A percentile compares a stretch with the other conserved stretches of the same genome.
These are phyloP conservation scores for Posidonia australis DNA, from an alignment of 106 monocot genomes.

Conservation along the genomic window DNA sequence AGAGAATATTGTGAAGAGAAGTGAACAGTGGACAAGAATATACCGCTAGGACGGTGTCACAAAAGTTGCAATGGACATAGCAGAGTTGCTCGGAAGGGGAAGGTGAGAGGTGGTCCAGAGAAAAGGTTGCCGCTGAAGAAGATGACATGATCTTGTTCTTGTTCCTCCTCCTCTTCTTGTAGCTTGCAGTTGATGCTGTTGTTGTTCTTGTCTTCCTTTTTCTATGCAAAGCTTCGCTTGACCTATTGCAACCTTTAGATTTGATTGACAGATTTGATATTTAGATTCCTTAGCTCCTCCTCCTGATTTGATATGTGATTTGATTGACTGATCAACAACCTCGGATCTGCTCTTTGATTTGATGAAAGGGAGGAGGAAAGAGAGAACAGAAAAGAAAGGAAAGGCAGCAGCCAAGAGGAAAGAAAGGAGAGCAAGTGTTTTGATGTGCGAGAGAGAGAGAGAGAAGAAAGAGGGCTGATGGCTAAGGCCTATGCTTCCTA, in stretches of 20 bases:
- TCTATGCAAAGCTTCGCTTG: no score
- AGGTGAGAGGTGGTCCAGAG: conserved; percentile 65
- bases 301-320: conserved; percentile 7
- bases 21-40: neutral
- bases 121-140: conserved; percentile 59
- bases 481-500: conserved; percentile 1
- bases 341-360: conserved; percentile 8
- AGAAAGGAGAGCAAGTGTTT: neutral
- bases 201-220: no score
- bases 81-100: conserved; percentile 85
- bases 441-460: neutral
- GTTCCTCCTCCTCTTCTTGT: neutral
- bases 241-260: no score
- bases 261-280: conserved; percentile 3
- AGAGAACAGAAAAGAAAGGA: neutral
- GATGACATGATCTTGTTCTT: conserved; percentile 33
- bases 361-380: conserved; percentile 3
- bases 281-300: conserved; percentile 1
- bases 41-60: conserved; percentile 95
- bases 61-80: conserved; percentile 98
- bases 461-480: neutral
- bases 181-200: no score
- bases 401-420: neutral
- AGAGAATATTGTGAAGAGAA: neutral
- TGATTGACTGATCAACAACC: conserved; percentile 7